Percentiles rank a stretch among this genome's conserved stretches.
Evolutionary conservation across 805 yeast species (phyloP).

Genomic region (Candida vaughaniae): DNA sequence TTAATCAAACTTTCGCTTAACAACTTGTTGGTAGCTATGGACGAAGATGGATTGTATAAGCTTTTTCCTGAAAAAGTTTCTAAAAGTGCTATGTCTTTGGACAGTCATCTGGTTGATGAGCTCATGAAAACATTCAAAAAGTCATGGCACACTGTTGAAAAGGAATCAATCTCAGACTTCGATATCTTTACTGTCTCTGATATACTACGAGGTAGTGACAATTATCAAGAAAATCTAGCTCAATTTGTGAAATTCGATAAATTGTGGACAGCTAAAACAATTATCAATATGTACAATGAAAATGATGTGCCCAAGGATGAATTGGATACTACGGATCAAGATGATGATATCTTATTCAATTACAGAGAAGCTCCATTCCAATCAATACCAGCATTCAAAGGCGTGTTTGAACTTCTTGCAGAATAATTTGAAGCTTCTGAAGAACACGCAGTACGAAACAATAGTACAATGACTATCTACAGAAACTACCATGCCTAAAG

Average conservation of each 20-base stretch:
- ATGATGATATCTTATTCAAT: conserved; percentile 3
- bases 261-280: conserved; percentile 9
- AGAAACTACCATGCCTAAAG: too few species aligned
- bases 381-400: conserved; percentile 5
- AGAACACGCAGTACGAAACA: too few species aligned
- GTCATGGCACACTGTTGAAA: conserved; percentile 5
- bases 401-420: conserved; percentile 2
- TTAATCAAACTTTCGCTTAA: conserved; percentile 6
- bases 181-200: conserved; percentile 9
- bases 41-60: conserved; percentile 12
- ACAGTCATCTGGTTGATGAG: not conserved
- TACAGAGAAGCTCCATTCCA: conserved; percentile 3
- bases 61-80: conserved; percentile 5
- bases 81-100: not conserved
- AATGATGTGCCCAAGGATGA: conserved; percentile 9
- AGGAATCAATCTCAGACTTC: conserved; percentile 2
- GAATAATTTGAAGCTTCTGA: conserved; percentile 4
- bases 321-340: conserved; percentile 1
- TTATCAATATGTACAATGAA: conserved; percentile 10
- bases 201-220: conserved; percentile 4
- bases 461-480: too few species aligned
- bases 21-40: conserved; percentile 7
- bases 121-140: conserved; percentile 1
- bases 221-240: conserved; percentile 5
- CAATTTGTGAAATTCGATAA: conserved; percentile 8